These are phyloP conservation scores for Cladosporium sp. DNA, from an alignment of 2,329 filamentous ascomycete species.

Conservation along the genomic window DNA sequence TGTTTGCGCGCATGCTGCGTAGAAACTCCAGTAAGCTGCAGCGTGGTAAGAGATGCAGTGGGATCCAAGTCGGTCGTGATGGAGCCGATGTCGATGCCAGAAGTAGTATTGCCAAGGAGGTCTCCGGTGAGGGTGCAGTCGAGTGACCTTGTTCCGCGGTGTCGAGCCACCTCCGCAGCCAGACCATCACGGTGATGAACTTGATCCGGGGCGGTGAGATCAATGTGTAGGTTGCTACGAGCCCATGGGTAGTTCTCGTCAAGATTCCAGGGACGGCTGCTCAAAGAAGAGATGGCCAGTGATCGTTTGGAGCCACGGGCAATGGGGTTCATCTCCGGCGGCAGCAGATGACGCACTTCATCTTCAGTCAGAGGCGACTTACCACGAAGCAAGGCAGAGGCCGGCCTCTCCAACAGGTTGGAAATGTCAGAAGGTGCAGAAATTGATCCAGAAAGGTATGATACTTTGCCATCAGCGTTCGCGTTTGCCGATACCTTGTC, in stretches of 20 bases:
- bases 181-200: slow-evolving; percentile 29
- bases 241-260: slow-evolving; percentile 47
- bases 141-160: slow-evolving; percentile 25
- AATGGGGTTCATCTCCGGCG: slow-evolving; percentile 31
- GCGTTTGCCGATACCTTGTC: slow-evolving; percentile 22
- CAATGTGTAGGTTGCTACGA: slow-evolving; percentile 35
- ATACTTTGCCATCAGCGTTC: slow-evolving; percentile 22
- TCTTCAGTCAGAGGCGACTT: slow-evolving; percentile 29
- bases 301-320: slow-evolving; percentile 29
- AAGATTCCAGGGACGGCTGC: slow-evolving; percentile 44
- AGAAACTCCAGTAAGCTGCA: slow-evolving; percentile 29
- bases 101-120: slow-evolving; percentile 17
- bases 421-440: slow-evolving; percentile 29
- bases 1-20: slow-evolving; percentile 25
- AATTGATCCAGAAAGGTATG: slow-evolving; percentile 29
- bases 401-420: slow-evolving; percentile 22
- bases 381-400: slow-evolving; percentile 26
- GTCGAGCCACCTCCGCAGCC: slow-evolving; percentile 24
- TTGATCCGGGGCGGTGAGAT: slow-evolving; percentile 34
- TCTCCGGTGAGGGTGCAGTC: slow-evolving; percentile 21
- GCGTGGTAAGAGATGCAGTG: slow-evolving; percentile 27
- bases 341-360: slow-evolving; percentile 28
- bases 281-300: slow-evolving; percentile 30
- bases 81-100: slow-evolving; percentile 31
- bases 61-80: slow-evolving; percentile 23